Evolutionary conservation across 2,329 filamentous ascomycete species (phyloP).

Genomic region (Phoma herbarum): DNA sequence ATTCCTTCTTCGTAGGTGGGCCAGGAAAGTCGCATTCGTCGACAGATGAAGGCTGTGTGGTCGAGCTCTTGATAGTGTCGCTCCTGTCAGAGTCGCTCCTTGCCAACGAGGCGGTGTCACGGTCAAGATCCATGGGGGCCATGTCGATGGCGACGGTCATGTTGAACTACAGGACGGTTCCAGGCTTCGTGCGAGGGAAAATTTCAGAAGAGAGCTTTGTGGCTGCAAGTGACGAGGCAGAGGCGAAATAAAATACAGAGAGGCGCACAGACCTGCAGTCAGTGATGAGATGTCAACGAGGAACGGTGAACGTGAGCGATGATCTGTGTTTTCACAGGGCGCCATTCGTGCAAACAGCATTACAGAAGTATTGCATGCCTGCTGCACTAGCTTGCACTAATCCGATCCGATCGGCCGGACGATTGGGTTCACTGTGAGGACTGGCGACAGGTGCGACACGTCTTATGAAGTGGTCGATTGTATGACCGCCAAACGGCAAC

Average conservation of each 20-base stretch:
- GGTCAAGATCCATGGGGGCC: background rate
- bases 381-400: background rate
- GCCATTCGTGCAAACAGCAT: background rate
- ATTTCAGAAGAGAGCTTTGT: background rate
- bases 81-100: background rate
- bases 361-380: background rate
- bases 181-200: background rate
- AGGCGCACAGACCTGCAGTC: background rate
- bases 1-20: background rate
- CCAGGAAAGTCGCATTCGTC: background rate
- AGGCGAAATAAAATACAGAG: background rate
- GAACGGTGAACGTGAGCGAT: conserved; percentile 5
- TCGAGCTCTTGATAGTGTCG: background rate
- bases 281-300: conserved; percentile 1
- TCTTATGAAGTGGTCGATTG: background rate
- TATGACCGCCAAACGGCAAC: background rate
- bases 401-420: background rate
- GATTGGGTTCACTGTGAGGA: background rate
- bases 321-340: background rate
- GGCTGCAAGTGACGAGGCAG: background rate
- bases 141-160: background rate
- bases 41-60: conserved; percentile 7
- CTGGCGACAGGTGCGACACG: background rate
- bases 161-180: background rate
- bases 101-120: background rate